Conservation (phyloP, 257 asterid species). For the Perilla frutescens region DNA sequence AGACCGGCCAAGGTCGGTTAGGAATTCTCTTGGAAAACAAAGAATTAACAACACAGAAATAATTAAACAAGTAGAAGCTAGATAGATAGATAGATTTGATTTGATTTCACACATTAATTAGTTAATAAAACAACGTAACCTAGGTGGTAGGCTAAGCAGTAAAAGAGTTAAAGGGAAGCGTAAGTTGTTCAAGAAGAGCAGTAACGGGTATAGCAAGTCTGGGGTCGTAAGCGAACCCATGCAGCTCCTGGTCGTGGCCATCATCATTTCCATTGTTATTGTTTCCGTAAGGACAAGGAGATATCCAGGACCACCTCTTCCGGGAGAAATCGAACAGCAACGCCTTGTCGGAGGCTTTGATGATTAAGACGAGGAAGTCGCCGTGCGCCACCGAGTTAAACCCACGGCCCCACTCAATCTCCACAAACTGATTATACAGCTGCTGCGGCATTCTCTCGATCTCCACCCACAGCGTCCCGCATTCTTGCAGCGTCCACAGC, state of each 20-base stretch:
- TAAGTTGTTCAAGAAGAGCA: constrained; percentile 81
- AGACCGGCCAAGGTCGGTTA: too few relatives aligned
- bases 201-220: constrained; percentile 73
- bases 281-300: constrained; percentile 63
- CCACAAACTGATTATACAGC: constrained; percentile 69
- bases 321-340: constrained; percentile 63
- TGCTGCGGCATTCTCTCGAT: constrained; percentile 97
- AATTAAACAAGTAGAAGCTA: background rate
- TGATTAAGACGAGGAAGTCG: constrained; percentile 56
- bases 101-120: too few relatives aligned
- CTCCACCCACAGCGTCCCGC: constrained; percentile 79
- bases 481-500: constrained; percentile 76
- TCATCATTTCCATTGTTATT: background rate
- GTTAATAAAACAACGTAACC: too few relatives aligned
- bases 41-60: background rate
- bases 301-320: constrained; percentile 86
- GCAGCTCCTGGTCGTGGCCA: constrained; percentile 53
- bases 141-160: constrained; percentile 21
- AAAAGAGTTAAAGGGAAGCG: constrained; percentile 74
- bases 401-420: constrained; percentile 72
- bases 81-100: too few relatives aligned
- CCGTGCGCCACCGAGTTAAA: constrained; percentile 81
- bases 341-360: constrained; percentile 57
- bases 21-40: background rate
- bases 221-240: constrained; percentile 79